phyloP scores from a whole-genome alignment of 495 filamentous ascomycete species.

The Penicillium canariense region DNA sequence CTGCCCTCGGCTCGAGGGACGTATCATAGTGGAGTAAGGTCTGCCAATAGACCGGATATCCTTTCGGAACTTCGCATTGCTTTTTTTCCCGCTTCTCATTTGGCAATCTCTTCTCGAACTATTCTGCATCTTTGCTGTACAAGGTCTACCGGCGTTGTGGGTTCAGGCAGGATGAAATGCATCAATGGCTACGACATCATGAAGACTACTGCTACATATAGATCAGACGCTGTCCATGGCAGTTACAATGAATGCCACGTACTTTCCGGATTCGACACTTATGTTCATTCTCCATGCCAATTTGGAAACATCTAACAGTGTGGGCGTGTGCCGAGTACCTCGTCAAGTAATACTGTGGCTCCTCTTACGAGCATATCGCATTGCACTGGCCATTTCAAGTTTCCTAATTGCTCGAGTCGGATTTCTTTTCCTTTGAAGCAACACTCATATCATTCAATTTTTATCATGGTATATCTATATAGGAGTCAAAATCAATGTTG shows the following conservation, averaged over 20 bases:
- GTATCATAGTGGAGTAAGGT: conserved; percentile 54
- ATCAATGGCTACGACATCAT: neutral
- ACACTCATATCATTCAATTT: neutral
- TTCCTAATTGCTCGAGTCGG: too few species aligned
- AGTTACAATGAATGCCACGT: neutral
- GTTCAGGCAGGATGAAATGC: neutral
- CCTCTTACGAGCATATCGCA: too few species aligned
- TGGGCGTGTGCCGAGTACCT: neutral
- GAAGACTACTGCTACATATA: neutral
- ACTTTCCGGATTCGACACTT: neutral
- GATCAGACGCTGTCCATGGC: neutral
- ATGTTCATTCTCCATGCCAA: neutral
- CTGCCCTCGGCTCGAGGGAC: conserved; percentile 70
- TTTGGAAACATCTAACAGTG: neutral
- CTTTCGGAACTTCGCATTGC: neutral
- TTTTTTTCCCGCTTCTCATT: neutral
- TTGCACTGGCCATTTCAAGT: too few species aligned
- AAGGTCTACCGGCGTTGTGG: neutral
- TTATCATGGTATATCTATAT: neutral
- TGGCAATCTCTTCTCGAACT: neutral
- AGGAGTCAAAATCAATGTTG: neutral
- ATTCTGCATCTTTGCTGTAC: neutral
- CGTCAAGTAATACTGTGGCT: too few species aligned
- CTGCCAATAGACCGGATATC: neutral
- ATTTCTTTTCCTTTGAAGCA: neutral